Base-by-base conservation (phyloP, 371 early-diverging fungal genomes). In the Saksenaea oblongispora region DNA sequence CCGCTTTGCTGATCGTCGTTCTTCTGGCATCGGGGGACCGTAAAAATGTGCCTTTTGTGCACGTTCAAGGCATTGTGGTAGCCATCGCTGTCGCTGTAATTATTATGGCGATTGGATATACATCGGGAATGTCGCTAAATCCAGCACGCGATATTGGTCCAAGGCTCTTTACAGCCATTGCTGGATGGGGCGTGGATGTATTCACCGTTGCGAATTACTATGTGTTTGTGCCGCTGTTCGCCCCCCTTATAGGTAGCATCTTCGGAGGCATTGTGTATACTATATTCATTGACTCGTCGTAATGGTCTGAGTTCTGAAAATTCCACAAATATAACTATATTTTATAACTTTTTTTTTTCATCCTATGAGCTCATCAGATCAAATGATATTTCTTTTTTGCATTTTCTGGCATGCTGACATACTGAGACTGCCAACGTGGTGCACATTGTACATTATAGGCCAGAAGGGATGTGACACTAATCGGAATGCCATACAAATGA, bases 121-220 rank as follows among this genome's bases (percentile, higher is more conserved):
- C 85, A 55, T 91, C 92, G 22, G 92, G 92, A 13, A 90, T 88
- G 54, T 91, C 90, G 24, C 74, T 95, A 55, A 95, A 95, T 74
- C 94, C 93, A 47, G 95, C 95, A 15, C 88, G 95, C 69, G 95
- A 95, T 80, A 70, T 95, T 66, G 95, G 93, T 15, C 95, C 95
- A 15, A 88, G 95, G 55, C 64, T 93, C n/a, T 91, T 94, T 71
- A 89, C 93, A 36, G 76, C 86, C 31, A 61, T 90, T 51, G 90
- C 88, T 11, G 92, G 92, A 17, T 95, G 91, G 86, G 92, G 94
- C 27, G 42, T 67, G 17, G 84, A 81, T 22, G 89, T 88, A 17
- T 92, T 95, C 76, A 76, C 81, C 9, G 79, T 75, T 14, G 70
- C 77, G 62, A 65, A 86, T 57, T 86, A 86, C 75, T 91, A 90